Percentiles rank a stretch among this genome's conserved stretches.
phyloP scores from a whole-genome alignment of 768 basidiomycete genomes.

The Termitomyces sp. region DNA sequence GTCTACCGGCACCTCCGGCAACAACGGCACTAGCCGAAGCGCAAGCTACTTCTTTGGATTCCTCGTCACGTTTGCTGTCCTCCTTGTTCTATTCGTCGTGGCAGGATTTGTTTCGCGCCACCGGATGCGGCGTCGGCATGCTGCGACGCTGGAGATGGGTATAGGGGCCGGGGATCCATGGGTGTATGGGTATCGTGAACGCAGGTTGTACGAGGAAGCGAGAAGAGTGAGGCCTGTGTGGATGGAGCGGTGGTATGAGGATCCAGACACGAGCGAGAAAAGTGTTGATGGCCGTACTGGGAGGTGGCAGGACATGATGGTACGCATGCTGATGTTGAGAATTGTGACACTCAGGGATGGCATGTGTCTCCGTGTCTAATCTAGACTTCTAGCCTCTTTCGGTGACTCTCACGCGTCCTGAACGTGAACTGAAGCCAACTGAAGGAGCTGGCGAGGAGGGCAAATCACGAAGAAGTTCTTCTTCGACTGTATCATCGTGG shows the following conservation, averaged over 20 bases:
- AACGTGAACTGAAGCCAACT: background rate
- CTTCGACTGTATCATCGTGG: constrained; percentile 11
- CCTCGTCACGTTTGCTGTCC: constrained; percentile 42
- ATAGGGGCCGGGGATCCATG: constrained; percentile 15
- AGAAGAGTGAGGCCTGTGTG: constrained; percentile 9
- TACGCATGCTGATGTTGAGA: background rate
- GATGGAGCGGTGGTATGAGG: constrained; percentile 13
- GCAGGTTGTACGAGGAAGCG: background rate
- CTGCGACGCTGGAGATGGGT: background rate
- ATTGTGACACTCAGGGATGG: background rate
- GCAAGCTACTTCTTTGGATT: constrained; percentile 50
- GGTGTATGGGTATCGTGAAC: constrained; percentile 12
- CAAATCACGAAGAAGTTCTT: background rate
- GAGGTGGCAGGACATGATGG: constrained; percentile 11
- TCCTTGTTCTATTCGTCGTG: constrained; percentile 46
- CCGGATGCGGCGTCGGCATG: constrained; percentile 25
- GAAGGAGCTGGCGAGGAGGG: background rate
- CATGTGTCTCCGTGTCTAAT: background rate
- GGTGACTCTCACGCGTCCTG: background rate
- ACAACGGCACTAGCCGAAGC: constrained; percentile 18
- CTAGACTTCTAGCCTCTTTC: constrained; percentile 12
- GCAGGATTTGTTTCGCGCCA: constrained; percentile 47
- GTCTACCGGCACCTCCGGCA: constrained; percentile 2
- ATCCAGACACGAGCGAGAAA: constrained; percentile 2
- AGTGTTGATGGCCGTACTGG: background rate